A percentile compares a stretch with the other conserved stretches of the same genome.
Evolutionary conservation across 2,329 filamentous ascomycete species (phyloP).

Genomic region (Verruconis gallopava): DNA sequence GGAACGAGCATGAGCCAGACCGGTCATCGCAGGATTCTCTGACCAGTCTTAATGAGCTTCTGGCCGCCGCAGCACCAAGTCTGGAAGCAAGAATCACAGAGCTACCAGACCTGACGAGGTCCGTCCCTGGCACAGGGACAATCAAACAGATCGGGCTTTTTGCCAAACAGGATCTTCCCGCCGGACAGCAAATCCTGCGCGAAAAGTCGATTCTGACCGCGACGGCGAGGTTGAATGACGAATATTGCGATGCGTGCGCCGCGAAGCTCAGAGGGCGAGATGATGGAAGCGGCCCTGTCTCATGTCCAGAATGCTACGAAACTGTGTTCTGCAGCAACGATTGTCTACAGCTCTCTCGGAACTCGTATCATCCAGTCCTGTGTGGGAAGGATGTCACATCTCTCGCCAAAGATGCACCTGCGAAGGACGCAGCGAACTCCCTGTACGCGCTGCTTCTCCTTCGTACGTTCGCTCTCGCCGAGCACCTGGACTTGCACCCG

Average conservation of each 20-base stretch:
- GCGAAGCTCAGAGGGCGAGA: constrained; percentile 44
- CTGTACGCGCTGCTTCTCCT: constrained; percentile 48
- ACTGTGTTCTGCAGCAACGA: constrained; percentile 46
- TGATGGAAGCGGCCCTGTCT: constrained; percentile 14
- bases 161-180: constrained; percentile 64
- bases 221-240: constrained; percentile 75
- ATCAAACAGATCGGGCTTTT: constrained; percentile 81
- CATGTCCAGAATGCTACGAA: constrained; percentile 43
- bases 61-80: constrained; percentile 61
- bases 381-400: constrained; percentile 44
- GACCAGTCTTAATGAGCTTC: constrained; percentile 54
- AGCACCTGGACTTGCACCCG: constrained; percentile 44
- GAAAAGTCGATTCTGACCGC: constrained; percentile 83
- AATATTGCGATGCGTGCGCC: constrained; percentile 83
- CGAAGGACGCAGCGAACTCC: constrained; percentile 44
- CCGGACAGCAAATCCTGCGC: constrained; percentile 62
- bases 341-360: constrained; percentile 43
- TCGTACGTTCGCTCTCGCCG: constrained; percentile 47
- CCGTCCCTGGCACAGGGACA: constrained; percentile 22
- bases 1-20: constrained; percentile 49
- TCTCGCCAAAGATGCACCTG: constrained; percentile 44
- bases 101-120: constrained; percentile 53
- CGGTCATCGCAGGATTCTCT: constrained; percentile 44
- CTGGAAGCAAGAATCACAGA: constrained; percentile 66
- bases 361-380: constrained; percentile 44